A percentile compares a stretch with the other conserved stretches of the same genome.
Conservation (phyloP, 1,284 basidiomycete species). For the Heliocybe sulcata region DNA sequence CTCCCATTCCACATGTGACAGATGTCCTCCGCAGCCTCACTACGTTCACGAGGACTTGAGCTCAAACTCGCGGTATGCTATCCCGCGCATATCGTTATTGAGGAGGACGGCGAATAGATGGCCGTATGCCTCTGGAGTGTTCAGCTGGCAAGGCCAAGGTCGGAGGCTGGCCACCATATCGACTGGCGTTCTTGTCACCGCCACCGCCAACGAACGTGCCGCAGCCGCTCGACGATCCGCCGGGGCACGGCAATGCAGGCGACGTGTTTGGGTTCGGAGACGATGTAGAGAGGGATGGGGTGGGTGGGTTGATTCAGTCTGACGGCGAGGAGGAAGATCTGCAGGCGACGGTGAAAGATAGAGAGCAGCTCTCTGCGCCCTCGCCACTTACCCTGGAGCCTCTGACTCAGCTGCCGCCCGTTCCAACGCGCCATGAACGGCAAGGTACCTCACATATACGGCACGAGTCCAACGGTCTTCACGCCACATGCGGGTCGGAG, state of each 20-base stretch:
- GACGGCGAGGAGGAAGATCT: not conserved
- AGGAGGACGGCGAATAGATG: too few species aligned
- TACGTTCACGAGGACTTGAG: too few species aligned
- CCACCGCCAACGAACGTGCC: not conserved
- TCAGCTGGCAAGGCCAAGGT: too few species aligned
- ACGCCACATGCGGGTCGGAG: not conserved
- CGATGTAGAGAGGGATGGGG: conserved; percentile 1
- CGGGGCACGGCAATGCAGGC: not conserved
- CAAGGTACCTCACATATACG: too few species aligned
- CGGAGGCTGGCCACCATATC: too few species aligned
- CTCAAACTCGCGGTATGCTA: too few species aligned
- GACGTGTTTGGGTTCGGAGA: not conserved
- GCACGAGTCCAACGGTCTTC: too few species aligned
- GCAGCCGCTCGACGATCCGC: not conserved
- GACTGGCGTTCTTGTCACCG: not conserved
- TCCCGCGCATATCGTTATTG: too few species aligned
- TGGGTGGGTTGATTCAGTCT: not conserved
- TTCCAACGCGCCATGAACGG: too few species aligned
- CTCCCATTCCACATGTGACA: too few species aligned
- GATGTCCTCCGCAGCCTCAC: too few species aligned
- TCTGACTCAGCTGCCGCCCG: not conserved
- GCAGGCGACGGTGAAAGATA: not conserved
- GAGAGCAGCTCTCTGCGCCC: not conserved
- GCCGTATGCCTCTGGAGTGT: too few species aligned
- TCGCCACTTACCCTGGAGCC: not conserved